Evolutionary conservation across 2,329 filamentous ascomycete species (phyloP).

Genomic region (Lithohypha guttulata): DNA sequence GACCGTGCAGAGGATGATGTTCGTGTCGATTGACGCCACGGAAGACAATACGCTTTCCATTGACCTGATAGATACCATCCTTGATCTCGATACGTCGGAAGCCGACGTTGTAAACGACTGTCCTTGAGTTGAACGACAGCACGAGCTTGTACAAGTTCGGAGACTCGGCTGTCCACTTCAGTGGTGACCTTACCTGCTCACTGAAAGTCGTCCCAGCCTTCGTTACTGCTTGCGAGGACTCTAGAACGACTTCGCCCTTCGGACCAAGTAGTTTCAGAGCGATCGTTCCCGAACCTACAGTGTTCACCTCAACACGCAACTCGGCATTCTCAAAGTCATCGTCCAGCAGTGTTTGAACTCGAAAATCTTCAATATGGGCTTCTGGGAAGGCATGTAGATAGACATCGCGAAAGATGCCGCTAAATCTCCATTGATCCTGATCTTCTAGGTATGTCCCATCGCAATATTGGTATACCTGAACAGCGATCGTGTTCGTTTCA

Average conservation of each 20-base stretch:
- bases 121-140: slow-evolving; percentile 17
- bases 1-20: slow-evolving; percentile 54
- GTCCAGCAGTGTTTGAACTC: slow-evolving; percentile 46
- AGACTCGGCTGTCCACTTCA: slow-evolving; percentile 60
- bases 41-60: slow-evolving; percentile 50
- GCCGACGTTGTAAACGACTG: slow-evolving; percentile 45
- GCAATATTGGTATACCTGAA: slow-evolving; percentile 61
- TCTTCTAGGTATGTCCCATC: slow-evolving; percentile 62
- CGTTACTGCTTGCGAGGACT: slow-evolving; percentile 14
- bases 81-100: slow-evolving; percentile 56
- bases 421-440: slow-evolving; percentile 56
- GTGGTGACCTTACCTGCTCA: slow-evolving; percentile 38
- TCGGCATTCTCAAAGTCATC: slow-evolving; percentile 40
- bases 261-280: slow-evolving; percentile 38
- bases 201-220: slow-evolving; percentile 25
- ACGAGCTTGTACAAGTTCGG: slow-evolving; percentile 49
- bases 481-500: slow-evolving; percentile 45
- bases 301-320: slow-evolving; percentile 40
- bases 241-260: slow-evolving; percentile 25
- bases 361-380: slow-evolving; percentile 47
- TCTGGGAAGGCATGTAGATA: slow-evolving; percentile 47
- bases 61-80: slow-evolving; percentile 50
- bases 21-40: slow-evolving; percentile 60
- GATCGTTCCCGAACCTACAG: slow-evolving; percentile 31
- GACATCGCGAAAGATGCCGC: slow-evolving; percentile 57